phyloP scores from a whole-genome alignment of 108 stramenopile genomes.

The Cyclotella kingstonii region DNA sequence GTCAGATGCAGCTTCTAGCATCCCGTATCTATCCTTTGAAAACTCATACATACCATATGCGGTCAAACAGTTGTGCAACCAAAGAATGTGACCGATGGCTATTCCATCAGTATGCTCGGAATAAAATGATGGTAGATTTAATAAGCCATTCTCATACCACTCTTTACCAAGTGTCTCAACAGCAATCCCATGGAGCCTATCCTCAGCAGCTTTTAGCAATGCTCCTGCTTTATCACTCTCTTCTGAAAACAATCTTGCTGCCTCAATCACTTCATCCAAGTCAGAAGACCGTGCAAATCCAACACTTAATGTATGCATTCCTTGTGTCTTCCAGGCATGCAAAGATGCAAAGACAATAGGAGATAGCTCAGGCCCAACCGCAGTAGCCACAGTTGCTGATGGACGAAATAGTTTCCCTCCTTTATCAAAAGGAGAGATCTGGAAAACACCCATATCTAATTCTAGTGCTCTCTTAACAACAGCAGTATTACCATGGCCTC shows the following conservation, averaged over 20 bases:
- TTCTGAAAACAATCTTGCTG: slow-evolving; percentile 48
- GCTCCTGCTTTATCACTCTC: slow-evolving; percentile 14
- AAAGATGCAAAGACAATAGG: slow-evolving; percentile 70
- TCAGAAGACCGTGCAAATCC: slow-evolving; percentile 73
- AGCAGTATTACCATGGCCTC: slow-evolving; percentile 56
- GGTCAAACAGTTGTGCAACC: slow-evolving; percentile 48
- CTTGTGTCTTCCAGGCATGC: slow-evolving; percentile 46
- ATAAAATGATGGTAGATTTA: slow-evolving; percentile 48
- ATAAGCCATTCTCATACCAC: slow-evolving; percentile 53
- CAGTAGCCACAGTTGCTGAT: slow-evolving; percentile 37
- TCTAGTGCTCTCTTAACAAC: slow-evolving; percentile 53
- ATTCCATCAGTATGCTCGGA: slow-evolving; percentile 38
- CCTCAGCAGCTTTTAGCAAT: slow-evolving; percentile 33
- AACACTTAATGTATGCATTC: slow-evolving; percentile 52
- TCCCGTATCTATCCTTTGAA: slow-evolving; percentile 42
- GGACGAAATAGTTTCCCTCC: slow-evolving; percentile 74
- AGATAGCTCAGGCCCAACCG: slow-evolving; percentile 50
- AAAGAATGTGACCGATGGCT: slow-evolving; percentile 54
- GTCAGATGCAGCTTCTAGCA: slow-evolving; percentile 1
- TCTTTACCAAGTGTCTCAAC: slow-evolving; percentile 51
- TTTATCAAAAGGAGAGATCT: slow-evolving; percentile 79
- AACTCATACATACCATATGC: slow-evolving; percentile 66
- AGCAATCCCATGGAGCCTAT: slow-evolving; percentile 23
- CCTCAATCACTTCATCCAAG: slow-evolving; percentile 72
- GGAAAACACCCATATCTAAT: slow-evolving; percentile 82